These are phyloP conservation scores for Penicillium rolfsii DNA, from an alignment of 2,329 filamentous ascomycete species.

Conservation along the genomic window DNA sequence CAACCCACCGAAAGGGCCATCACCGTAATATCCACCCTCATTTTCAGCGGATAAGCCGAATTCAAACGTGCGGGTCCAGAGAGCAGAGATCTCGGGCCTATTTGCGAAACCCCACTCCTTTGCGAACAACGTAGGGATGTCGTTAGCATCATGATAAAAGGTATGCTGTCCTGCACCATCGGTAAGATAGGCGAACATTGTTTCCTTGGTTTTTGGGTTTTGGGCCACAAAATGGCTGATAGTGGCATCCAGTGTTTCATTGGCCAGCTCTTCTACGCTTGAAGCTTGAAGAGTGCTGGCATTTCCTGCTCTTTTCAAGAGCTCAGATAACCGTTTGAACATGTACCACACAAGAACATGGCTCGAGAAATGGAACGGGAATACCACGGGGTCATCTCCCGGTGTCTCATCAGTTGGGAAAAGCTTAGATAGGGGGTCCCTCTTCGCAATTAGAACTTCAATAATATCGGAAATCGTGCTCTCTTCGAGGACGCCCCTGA, in stretches of 20 bases:
- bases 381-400: not conserved
- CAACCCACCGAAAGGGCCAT: not conserved
- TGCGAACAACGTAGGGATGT: not conserved
- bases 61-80: not conserved
- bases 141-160: conserved; percentile 1
- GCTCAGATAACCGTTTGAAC: not conserved
- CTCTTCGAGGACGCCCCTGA: not conserved
- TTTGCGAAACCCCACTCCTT: not conserved
- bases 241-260: not conserved
- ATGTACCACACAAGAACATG: not conserved
- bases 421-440: not conserved
- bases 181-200: not conserved
- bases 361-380: not conserved
- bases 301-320: no score
- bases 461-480: not conserved
- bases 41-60: not conserved
- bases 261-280: not conserved
- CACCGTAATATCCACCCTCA: not conserved
- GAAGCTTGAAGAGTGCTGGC: not conserved
- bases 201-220: not conserved
- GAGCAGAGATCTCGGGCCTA: not conserved
- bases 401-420: not conserved
- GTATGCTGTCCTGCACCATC: not conserved
- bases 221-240: not conserved
- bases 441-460: not conserved